These are phyloP conservation scores for Rhizopus microsporus DNA, from an alignment of 371 early-diverging fungal species.

Conservation along the genomic window DNA sequence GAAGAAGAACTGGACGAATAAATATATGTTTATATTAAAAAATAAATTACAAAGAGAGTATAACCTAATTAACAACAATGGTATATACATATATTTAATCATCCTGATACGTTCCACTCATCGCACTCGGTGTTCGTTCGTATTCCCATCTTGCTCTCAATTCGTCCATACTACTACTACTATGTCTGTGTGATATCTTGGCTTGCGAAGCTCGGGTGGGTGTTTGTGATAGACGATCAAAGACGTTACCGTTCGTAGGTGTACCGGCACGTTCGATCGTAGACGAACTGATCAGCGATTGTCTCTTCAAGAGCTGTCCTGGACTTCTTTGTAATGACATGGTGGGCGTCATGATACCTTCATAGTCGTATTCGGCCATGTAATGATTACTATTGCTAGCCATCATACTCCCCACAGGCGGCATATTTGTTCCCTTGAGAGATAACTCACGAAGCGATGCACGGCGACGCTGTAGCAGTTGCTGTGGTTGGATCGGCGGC, in stretches of 20 bases:
- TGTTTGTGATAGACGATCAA: slow-evolving; percentile 46
- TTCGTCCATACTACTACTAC: slow-evolving; percentile 39
- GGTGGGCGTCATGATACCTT: slow-evolving; percentile 10
- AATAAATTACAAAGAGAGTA: too few species aligned
- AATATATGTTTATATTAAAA: too few species aligned
- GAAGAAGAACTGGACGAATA: too few species aligned
- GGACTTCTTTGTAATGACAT: slow-evolving; percentile 23
- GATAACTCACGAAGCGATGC: slow-evolving; percentile 42
- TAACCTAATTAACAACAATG: too few species aligned
- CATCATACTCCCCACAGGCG: neutral
- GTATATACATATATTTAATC: slow-evolving; percentile 6
- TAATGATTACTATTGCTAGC: slow-evolving; percentile 9
- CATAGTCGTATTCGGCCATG: slow-evolving; percentile 16
- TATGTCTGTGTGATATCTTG: slow-evolving; percentile 36
- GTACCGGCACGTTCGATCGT: slow-evolving; percentile 24
- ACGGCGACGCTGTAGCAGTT: slow-evolving; percentile 28
- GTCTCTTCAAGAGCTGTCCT: slow-evolving; percentile 10
- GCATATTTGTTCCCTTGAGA: slow-evolving; percentile 12
- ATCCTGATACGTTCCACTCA: slow-evolving; percentile 30
- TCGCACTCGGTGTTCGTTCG: slow-evolving; percentile 30
- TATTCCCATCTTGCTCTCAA: slow-evolving; percentile 25
- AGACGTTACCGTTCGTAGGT: slow-evolving; percentile 40
- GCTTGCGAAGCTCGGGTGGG: slow-evolving; percentile 50
- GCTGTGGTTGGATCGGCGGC: slow-evolving; percentile 21
- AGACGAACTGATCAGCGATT: slow-evolving; percentile 7